Base-by-base conservation (phyloP, 306 rosid species). In the Vigna mungo region DNA sequence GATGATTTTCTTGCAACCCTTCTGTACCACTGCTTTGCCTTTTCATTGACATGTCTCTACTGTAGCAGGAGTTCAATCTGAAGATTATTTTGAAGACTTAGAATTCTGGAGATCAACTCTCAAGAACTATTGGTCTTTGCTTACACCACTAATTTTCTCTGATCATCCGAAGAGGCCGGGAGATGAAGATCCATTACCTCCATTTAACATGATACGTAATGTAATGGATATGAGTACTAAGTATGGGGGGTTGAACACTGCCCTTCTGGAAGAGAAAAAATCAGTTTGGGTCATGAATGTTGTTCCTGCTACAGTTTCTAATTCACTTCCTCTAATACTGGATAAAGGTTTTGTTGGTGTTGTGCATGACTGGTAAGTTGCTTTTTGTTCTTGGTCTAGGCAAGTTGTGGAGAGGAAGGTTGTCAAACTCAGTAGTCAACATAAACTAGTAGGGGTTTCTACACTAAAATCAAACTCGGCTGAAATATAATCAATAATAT, bases 111-210 rank as follows among this genome's bases (percentile, higher is more conserved):
- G 85, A 77, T 79, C 84, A 10, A 85, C 93, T 82, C 58, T 90
- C 52, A 89, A 74, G 65, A 86, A 93, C 69, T 90, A 89, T 75
- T 93, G 97, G 96, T 90, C 97, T 77, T 85, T 93, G 76, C 96
- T 93, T 60, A 87, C 97, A 23, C 97, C 97, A 30, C 78, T 93
- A 82, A 90, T 93, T 81, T 93, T 93, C 89, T 93, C 97, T 2
- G 96, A 93, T 84, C 97, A 93, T 83, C 97, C 97, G 34, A 93
- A 93, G 90, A 89, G 96, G 79, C 97, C 94, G 21, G 97, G 97
- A 11, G 97, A 89, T 74, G 97, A 93, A 86, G 97, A 93, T 86
- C 96, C 97, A 23, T 71, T 93, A 46, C 96, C 96, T 61, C 94
- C 98, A 46, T 93, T 80, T 71, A 91, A 93, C 87, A 91, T 93